Percentiles rank a stretch among this genome's conserved stretches.
These are phyloP conservation scores for Gaeumannomyces sp. DNA, from an alignment of 2,329 filamentous ascomycete genomes.

Conservation along the genomic window DNA sequence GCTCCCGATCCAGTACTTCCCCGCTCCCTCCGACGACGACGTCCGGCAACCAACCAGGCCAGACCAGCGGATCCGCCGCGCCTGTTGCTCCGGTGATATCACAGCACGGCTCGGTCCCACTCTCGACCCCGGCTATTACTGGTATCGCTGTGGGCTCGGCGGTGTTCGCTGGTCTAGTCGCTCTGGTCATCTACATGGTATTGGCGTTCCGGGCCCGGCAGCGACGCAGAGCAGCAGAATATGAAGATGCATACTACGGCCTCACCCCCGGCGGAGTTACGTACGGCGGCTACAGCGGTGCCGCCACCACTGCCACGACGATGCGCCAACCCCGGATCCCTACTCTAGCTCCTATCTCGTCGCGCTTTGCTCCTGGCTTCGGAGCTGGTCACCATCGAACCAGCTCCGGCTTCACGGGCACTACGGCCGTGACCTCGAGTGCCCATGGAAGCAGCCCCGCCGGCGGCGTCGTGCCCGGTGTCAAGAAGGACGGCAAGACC, in stretches of 20 bases:
- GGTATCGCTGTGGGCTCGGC: conserved; percentile 18
- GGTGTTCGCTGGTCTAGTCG: conserved; percentile 8
- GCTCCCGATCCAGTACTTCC: conserved; percentile 10
- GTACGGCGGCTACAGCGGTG: conserved; percentile 18
- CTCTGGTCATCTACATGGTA: conserved; percentile 8
- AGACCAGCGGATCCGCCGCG: conserved; percentile 8
- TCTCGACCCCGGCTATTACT: conserved; percentile 15
- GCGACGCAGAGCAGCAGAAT: conserved; percentile 5
- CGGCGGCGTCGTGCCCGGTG: neutral
- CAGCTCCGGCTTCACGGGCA: conserved; percentile 12
- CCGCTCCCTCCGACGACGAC: conserved; percentile 1
- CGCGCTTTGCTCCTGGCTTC: neutral
- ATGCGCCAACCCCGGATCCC: conserved; percentile 9
- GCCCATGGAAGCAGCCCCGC: conserved; percentile 3
- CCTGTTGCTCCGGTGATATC: neutral
- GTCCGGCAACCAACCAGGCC: conserved; percentile 2
- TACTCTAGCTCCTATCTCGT: neutral
- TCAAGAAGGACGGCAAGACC: neutral
- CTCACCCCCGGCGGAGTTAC: conserved; percentile 20
- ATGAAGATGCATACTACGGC: conserved; percentile 33
- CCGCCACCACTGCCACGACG: neutral
- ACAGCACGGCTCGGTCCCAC: neutral
- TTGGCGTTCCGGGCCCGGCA: conserved; percentile 9
- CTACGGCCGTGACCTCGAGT: conserved; percentile 4
- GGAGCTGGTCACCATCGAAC: conserved; percentile 13